A percentile compares a stretch with the other conserved stretches of the same genome.
phyloP scores from a whole-genome alignment of 1,139 yeast genomes.

The Sugiyamaella castrensis region DNA sequence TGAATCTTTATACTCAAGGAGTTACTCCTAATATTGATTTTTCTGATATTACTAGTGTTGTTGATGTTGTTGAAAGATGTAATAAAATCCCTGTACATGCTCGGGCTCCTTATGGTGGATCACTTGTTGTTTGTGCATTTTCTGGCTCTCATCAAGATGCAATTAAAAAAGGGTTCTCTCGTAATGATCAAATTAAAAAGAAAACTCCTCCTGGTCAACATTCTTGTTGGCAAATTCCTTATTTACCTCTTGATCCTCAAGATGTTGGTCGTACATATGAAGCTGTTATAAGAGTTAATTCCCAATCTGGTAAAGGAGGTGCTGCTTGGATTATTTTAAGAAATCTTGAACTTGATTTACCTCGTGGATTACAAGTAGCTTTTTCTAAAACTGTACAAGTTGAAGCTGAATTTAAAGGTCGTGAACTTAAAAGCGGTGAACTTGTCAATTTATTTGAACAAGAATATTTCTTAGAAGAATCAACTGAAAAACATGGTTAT shows the following conservation, averaged over 20 bases:
- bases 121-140: conserved; percentile 93
- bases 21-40: conserved; percentile 82
- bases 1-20: conserved; percentile 94
- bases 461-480: conserved; percentile 57
- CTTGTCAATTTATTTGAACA: conserved; percentile 70
- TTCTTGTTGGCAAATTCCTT: conserved; percentile 77
- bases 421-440: conserved; percentile 77
- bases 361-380: conserved; percentile 86
- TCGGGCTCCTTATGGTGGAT: conserved; percentile 96
- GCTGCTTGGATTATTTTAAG: conserved; percentile 96
- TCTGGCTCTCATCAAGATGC: conserved; percentile 98
- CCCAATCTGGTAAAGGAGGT: conserved; percentile 98
- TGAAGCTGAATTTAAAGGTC: conserved; percentile 77
- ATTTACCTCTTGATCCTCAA: conserved; percentile 92
- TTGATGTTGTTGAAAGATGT: conserved; percentile 86
- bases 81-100: conserved; percentile 92
- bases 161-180: conserved; percentile 87
- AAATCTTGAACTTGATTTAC: conserved; percentile 84
- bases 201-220: conserved; percentile 16
- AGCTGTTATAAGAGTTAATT: conserved; percentile 95
- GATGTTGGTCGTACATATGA: conserved; percentile 97
- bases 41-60: conserved; percentile 74
- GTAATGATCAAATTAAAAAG: conserved; percentile 42
- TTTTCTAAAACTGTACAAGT: conserved; percentile 82
- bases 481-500: conserved; percentile 35